Conservation (phyloP, 225 moss, liverwort and hornwort species). For the Pleurozium schreberi region DNA sequence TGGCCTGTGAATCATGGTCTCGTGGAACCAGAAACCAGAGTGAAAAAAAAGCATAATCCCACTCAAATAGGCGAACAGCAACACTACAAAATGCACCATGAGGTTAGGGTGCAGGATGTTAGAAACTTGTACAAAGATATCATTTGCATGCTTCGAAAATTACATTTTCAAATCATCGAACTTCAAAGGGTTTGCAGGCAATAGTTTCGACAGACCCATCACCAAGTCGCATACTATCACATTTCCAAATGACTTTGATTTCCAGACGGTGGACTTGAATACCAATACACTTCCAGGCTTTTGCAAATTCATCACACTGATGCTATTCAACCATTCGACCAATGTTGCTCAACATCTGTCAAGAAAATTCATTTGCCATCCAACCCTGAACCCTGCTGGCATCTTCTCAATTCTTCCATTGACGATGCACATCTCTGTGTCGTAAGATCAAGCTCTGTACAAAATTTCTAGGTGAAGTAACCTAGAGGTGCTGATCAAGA, state of each 20-base stretch:
- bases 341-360: not conserved
- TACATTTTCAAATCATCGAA: not conserved
- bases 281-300: not conserved
- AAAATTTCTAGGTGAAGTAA: not conserved
- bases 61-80: not conserved
- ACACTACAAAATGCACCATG: not conserved
- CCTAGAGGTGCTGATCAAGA: not conserved
- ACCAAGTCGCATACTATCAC: not conserved
- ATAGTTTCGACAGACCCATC: not conserved
- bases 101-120: not conserved
- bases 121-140: not conserved
- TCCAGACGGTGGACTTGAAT: not conserved
- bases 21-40: no score
- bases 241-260: not conserved
- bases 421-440: not conserved
- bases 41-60: not conserved
- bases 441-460: slow-evolving; percentile 1
- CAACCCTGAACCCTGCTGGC: not conserved
- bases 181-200: not conserved
- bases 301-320: not conserved
- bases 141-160: not conserved
- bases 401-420: not conserved
- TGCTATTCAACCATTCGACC: not conserved
- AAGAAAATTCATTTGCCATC: not conserved
- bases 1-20: no score